Conservation (phyloP, 805 yeast genomes). For the Kockiozyma suomiensis region DNA sequence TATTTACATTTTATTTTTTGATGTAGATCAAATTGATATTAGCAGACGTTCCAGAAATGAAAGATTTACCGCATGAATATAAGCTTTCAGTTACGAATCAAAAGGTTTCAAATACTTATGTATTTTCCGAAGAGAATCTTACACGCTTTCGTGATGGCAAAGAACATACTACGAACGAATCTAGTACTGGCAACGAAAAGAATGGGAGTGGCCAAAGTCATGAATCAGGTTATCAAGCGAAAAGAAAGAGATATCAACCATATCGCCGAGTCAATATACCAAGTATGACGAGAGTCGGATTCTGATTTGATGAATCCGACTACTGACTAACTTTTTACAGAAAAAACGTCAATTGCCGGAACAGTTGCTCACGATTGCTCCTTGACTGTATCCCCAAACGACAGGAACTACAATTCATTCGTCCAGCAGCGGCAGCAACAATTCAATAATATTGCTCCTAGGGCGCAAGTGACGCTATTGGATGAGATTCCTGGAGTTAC, state of each 20-base stretch:
- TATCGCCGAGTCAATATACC: slow-evolving; percentile 33
- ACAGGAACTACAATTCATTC: slow-evolving; percentile 68
- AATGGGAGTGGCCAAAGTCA: not conserved
- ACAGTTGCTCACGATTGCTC: slow-evolving; percentile 92
- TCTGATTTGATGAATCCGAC: not conserved
- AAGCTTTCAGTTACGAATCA: slow-evolving; percentile 77
- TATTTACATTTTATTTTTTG: not conserved
- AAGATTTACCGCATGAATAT: slow-evolving; percentile 78
- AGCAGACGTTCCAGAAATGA: slow-evolving; percentile 47
- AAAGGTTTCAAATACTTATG: slow-evolving; percentile 79
- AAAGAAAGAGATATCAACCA: slow-evolving; percentile 28
- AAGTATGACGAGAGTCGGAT: slow-evolving; percentile 21
- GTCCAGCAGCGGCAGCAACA: slow-evolving; percentile 60
- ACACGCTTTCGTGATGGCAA: slow-evolving; percentile 22
- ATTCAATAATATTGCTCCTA: slow-evolving; percentile 44
- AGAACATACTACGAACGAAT: not conserved
- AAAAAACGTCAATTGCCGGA: slow-evolving; percentile 81
- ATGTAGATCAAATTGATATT: slow-evolving; percentile 43
- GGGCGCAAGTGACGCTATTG: slow-evolving; percentile 69
- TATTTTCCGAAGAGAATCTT: slow-evolving; percentile 84
- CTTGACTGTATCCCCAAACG: slow-evolving; percentile 53
- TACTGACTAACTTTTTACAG: slow-evolving; percentile 8
- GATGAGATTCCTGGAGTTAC: slow-evolving; percentile 85
- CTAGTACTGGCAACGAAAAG: not conserved
- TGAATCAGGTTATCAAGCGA: not conserved